These are phyloP conservation scores for Dioscorea dumetorum DNA, from an alignment of 106 monocot genomes.

Conservation along the genomic window DNA sequence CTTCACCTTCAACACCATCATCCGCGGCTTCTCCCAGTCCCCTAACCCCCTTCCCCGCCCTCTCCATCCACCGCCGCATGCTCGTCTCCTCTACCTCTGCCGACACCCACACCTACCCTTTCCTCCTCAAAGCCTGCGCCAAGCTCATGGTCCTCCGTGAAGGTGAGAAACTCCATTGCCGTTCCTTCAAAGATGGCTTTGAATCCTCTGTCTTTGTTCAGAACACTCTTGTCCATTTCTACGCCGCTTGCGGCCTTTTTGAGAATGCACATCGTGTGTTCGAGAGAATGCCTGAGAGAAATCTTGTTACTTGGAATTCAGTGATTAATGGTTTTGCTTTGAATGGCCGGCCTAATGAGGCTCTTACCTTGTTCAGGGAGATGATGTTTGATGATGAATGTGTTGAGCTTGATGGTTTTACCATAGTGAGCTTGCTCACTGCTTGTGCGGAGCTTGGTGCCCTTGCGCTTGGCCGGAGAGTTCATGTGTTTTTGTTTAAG, in stretches of 20 bases:
- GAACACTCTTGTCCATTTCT: constrained; percentile 70
- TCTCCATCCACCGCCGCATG: constrained; percentile 40
- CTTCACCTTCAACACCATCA: constrained; percentile 86
- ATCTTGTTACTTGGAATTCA: constrained; percentile 82
- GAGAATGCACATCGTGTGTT: constrained; percentile 70
- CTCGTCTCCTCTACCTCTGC: constrained; percentile 20
- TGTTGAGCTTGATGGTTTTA: constrained; percentile 62
- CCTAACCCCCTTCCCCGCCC: constrained; percentile 49
- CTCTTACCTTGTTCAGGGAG: constrained; percentile 51
- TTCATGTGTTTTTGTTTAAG: constrained; percentile 50
- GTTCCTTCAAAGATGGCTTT: constrained; percentile 33
- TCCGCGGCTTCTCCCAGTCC: constrained; percentile 58
- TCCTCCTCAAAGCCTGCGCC: constrained; percentile 80
- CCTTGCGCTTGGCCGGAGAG: constrained; percentile 52
- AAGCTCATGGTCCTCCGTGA: constrained; percentile 33
- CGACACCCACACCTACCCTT: constrained; percentile 88
- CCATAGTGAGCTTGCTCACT: constrained; percentile 69
- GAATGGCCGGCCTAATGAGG: constrained; percentile 76
- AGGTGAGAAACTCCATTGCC: constrained; percentile 55
- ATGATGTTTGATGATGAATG: constrained; percentile 25
- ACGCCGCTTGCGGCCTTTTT: constrained; percentile 59
- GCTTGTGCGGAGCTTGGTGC: constrained; percentile 78
- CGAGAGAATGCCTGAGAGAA: constrained; percentile 40
- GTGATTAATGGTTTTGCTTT: constrained; percentile 71
- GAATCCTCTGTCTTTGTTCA: constrained; percentile 53